Conservation (phyloP, 2,329 filamentous ascomycete genomes). For the Fusarium multiceps region DNA sequence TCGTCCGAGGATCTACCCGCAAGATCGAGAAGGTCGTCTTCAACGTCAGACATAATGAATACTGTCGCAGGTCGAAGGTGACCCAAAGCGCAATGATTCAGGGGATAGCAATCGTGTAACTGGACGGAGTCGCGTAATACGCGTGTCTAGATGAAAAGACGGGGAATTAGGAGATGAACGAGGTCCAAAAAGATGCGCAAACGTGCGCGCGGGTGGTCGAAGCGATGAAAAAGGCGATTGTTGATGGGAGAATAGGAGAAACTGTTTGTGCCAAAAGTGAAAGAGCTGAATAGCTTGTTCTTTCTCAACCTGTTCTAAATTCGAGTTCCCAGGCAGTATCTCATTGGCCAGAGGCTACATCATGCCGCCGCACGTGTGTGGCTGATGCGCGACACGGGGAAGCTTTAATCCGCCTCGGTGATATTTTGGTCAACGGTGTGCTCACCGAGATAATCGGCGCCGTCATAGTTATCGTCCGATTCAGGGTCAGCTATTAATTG, state of each 20-base stretch:
- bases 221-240: slow-evolving; percentile 16
- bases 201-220: slow-evolving; percentile 10
- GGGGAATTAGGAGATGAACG: background rate
- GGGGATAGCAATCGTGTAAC: slow-evolving; percentile 8
- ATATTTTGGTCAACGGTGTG: slow-evolving; percentile 5
- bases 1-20: slow-evolving; percentile 81
- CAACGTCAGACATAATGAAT: slow-evolving; percentile 82
- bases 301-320: slow-evolving; percentile 40
- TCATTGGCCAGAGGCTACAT: slow-evolving; percentile 44
- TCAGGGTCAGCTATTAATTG: slow-evolving; percentile 24
- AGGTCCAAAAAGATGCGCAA: slow-evolving; percentile 12
- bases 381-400: slow-evolving; percentile 35
- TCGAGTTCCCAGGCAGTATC: slow-evolving; percentile 33
- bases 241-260: slow-evolving; percentile 26
- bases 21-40: slow-evolving; percentile 92
- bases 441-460: slow-evolving; percentile 34
- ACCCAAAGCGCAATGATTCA: slow-evolving; percentile 24
- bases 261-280: slow-evolving; percentile 27
- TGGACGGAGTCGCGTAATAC: slow-evolving; percentile 26
- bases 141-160: slow-evolving; percentile 15
- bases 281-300: slow-evolving; percentile 29
- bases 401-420: slow-evolving; percentile 45
- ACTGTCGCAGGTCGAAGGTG: slow-evolving; percentile 1
- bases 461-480: slow-evolving; percentile 44
- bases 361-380: slow-evolving; percentile 44